Evolutionary conservation across 1,284 basidiomycete species (phyloP).

Genomic region (Xerocomus amazonicus): DNA sequence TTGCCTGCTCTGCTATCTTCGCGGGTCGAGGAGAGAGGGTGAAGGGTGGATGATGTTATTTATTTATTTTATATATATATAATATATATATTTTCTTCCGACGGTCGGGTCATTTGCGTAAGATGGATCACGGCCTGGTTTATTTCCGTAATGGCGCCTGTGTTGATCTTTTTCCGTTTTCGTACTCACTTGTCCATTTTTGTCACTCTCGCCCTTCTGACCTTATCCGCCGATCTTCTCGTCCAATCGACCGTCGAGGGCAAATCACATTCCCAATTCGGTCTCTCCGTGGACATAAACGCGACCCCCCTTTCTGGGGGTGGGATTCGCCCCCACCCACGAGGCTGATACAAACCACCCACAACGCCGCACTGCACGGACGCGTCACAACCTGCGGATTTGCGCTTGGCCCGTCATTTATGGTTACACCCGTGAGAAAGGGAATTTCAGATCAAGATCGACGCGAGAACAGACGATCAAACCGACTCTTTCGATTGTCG

Average conservation of each 20-base stretch:
- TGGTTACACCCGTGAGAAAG: slow-evolving; percentile 15
- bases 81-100: not conserved
- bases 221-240: slow-evolving; percentile 36
- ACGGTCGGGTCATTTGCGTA: slow-evolving; percentile 3
- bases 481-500: too few relatives aligned
- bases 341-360: slow-evolving; percentile 1
- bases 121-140: not conserved
- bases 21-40: slow-evolving; percentile 13
- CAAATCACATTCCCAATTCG: slow-evolving; percentile 26
- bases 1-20: slow-evolving; percentile 23
- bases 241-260: slow-evolving; percentile 25
- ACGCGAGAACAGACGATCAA: not conserved
- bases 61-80: too few relatives aligned
- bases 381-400: slow-evolving; percentile 14
- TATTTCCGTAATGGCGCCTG: slow-evolving; percentile 17
- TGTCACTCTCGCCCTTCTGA: slow-evolving; percentile 18
- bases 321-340: slow-evolving; percentile 3
- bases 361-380: slow-evolving; percentile 18
- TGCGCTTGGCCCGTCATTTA: slow-evolving; percentile 21
- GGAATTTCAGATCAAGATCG: slow-evolving; percentile 12
- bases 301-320: slow-evolving; percentile 5
- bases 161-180: slow-evolving; percentile 32
- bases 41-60: not conserved
- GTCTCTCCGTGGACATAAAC: slow-evolving; percentile 30
- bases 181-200: slow-evolving; percentile 10